phyloP scores from a whole-genome alignment of 371 early-diverging fungal species.

The Blakeslea trispora region DNA sequence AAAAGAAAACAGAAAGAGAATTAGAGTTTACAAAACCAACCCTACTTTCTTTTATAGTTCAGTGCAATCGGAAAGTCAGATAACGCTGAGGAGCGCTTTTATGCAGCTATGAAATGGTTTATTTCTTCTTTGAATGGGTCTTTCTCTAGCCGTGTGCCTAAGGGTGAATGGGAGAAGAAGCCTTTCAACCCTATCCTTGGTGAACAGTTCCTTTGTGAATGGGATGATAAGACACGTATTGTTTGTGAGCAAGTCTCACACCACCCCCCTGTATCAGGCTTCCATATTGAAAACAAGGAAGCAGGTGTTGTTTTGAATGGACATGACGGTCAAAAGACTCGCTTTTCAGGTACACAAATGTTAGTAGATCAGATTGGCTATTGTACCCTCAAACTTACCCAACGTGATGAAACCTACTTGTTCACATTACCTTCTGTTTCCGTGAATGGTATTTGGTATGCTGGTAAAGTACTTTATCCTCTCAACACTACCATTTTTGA shows the following conservation, averaged over 20 bases:
- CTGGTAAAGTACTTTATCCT: constrained; percentile 62
- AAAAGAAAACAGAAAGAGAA: neutral
- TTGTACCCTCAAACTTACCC: constrained; percentile 58
- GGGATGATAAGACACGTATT: constrained; percentile 70
- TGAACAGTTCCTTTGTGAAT: constrained; percentile 74
- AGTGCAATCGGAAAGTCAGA: constrained; percentile 59
- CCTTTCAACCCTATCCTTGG: constrained; percentile 89
- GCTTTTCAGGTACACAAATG: constrained; percentile 76
- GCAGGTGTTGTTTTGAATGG: constrained; percentile 72
- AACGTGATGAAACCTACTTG: constrained; percentile 66
- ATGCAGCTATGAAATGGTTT: constrained; percentile 76
- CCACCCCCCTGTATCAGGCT: constrained; percentile 77
- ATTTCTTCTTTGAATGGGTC: constrained; percentile 77
- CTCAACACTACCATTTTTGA: neutral
- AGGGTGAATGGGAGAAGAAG: constrained; percentile 80
- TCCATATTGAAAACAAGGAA: constrained; percentile 71
- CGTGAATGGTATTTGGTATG: constrained; percentile 80
- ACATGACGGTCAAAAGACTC: constrained; percentile 82
- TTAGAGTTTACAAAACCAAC: neutral
- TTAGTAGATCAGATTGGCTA: constrained; percentile 80
- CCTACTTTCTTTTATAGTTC: constrained; percentile 22
- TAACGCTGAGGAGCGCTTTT: constrained; percentile 69
- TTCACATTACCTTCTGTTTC: constrained; percentile 77
- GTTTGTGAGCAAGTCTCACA: constrained; percentile 78
- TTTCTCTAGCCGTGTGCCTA: constrained; percentile 68